These are phyloP conservation scores for Kokia cookei DNA, from an alignment of 441 rosid genomes.

Conservation along the genomic window DNA sequence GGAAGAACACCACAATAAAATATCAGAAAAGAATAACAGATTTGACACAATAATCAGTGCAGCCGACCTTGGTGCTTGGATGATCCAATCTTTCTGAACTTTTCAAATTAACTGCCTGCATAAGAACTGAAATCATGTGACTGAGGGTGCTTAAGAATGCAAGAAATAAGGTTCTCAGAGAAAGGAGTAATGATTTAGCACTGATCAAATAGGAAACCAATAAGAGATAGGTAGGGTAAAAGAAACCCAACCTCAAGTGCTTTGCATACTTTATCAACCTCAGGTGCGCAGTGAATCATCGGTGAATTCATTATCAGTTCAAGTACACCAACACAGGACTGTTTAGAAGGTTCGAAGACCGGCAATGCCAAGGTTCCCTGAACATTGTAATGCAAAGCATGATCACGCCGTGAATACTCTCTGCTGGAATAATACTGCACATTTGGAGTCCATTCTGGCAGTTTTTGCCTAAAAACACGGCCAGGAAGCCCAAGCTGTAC, in stretches of 20 bases:
- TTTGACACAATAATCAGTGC: too few species aligned
- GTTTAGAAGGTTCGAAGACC: conserved; percentile 71
- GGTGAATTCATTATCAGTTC: conserved; percentile 89
- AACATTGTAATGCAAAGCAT: conserved; percentile 66
- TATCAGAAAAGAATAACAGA: too few species aligned
- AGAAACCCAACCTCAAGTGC: conserved; percentile 82
- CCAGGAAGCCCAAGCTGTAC: conserved; percentile 86
- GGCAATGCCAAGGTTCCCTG: conserved; percentile 89
- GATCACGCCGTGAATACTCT: conserved; percentile 74
- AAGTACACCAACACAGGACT: conserved; percentile 77
- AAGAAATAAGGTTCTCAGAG: background rate
- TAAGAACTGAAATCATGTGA: conserved; percentile 24
- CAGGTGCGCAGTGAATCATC: conserved; percentile 58
- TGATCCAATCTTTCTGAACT: too few species aligned
- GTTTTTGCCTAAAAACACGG: conserved; percentile 67
- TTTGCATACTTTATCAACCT: conserved; percentile 50
- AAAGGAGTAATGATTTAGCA: background rate
- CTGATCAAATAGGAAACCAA: background rate
- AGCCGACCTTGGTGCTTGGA: too few species aligned
- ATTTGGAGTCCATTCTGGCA: conserved; percentile 95
- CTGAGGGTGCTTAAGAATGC: background rate
- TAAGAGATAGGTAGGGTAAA: background rate
- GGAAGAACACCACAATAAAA: too few species aligned
- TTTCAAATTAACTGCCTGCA: too few species aligned
- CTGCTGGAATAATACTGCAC: conserved; percentile 76